Base-by-base conservation (phyloP, 108 stramenopile species). In the Skeletonema tropicum region DNA sequence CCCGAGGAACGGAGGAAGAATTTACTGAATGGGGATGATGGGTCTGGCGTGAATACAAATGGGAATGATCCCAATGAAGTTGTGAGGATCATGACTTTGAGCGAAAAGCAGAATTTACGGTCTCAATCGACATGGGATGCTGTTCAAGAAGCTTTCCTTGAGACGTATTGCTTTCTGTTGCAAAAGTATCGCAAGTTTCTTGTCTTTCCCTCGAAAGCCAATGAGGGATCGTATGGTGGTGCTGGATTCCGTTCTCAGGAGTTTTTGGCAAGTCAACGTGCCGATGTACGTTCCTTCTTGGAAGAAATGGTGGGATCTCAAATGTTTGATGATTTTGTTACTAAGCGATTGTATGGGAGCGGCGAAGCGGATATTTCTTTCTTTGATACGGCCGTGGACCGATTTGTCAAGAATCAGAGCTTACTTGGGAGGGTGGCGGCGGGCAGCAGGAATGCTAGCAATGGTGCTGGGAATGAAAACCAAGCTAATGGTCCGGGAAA, bases 251-350 rank as follows among this genome's bases (percentile, higher is more conserved):
- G 70, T 33, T 73, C 80, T 26, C 85, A 83, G 15, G 84, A 78
- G 7, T 94, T 93, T 69, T 66, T 94, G 33, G 68, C 75, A 26
- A 77, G 76, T 15, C 90, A 92, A 68, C 87, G 83, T 21, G 66
- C 81, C 33, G 87, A 91, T 19, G 88, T 90, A 62, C 80, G 76
- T 25, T 70, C 85, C 1, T 97, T 93, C 59, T 65, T 97, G 39
- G 66, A 77, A 29, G 89, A 89, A 55, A 60, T 97, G 13, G 87
- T 88, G 41, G 57, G 46, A 17, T 94, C 94, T 12, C 96, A 97
- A 68, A 89, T 89, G 62, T 97, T 97, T 77, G 91, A 94, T 69
- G 90, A 90, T 57, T 97, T 95, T 68, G 87, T 97, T 5, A 93
- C 93, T 9, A 87, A 90, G 58, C 80, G 93, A 12, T 75, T 97